Evolutionary conservation across 2,329 filamentous ascomycete species (phyloP), one percentile per base, ranked within the genome.

Genomic region (Monosporascus sp.): DNA sequence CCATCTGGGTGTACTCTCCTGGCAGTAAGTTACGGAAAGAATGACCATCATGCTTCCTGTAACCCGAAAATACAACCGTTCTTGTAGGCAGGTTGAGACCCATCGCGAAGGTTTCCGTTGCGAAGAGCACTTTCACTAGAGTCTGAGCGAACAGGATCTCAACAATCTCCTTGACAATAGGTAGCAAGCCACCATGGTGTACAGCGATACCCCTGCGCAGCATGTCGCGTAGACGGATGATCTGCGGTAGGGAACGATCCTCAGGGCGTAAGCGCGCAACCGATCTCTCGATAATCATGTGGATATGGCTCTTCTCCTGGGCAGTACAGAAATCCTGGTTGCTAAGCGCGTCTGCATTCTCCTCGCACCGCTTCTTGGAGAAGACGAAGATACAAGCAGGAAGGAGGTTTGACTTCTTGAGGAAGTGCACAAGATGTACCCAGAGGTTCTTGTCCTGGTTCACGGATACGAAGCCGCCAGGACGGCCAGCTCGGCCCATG

Each of bases 1-100:
- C 93, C 94, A 99, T 99, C 64, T 99, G 94, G 1, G 94, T 99
- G 68, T 99, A 99, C 68, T 99, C 94, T 17, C 94, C 94, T 0
- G 94, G 92, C 0, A 96, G 78, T 0, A 99, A 77, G 66, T 97
- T 94, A 59, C 94, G 82, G 75, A 97, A 97, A 4, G 84, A 83
- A 61, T 94, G 89, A 6, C 94, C 94, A 65, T 99, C 94, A 60
- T 97, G 93, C 69, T 99, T 99, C 49, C 94, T 85, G 70, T 94
- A 96, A 9, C 94, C 94, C 11, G 94, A 97, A 70, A 99, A 99
- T 2, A 97, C 93, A 0, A 99, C 94, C 1, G 94, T 99, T 59
- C 94, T 83, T 1, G 94, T 99, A 0, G 94, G 94, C 52, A 99
- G 74, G 66, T 99, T 99, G 35, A 99, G 79, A 27, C 94, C 94